Evolutionary conservation across 1,284 basidiomycete species (phyloP), one percentile per base, ranked within the genome.

Genomic region (Ustilago vetiveriae): DNA sequence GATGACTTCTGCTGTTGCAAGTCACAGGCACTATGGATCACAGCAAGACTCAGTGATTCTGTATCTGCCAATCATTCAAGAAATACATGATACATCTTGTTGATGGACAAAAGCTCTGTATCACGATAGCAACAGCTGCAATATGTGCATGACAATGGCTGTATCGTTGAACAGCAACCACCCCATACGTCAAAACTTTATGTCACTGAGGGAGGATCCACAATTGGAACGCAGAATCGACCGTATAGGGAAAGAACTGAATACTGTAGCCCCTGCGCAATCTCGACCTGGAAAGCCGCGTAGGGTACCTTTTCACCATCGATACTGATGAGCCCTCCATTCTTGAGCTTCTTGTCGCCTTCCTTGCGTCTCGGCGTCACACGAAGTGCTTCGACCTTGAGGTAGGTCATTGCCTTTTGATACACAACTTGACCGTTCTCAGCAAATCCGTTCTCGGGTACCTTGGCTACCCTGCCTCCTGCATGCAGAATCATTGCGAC

Each of bases 271-370:
- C 49, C 55, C n/a, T 55, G 52, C 13, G 67, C 56, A 17, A 92
- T 88, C 81, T 96, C 91, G 6, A 96, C 90, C 73, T 92, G 88
- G 81, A 90, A 94, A 53, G 89, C 87, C 72, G 89, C 86, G 74
- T 91, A 92, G 1, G 90, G 89, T 75, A 89, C 90, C 14, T 84
- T 82, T 83, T 98, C 94, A 16, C 94, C 94, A 77, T 98, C 94
- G 54, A 92, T 85, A 37, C 67, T 74, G 27, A 76, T 46, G 39
- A 62, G 40, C 4, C 69, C 67, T 1, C 66, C 69, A 10, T 49
- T 53, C 46, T 73, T 73, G 21, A 74, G 45, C 44, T 49, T 46
- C 38, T 49, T 64, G 43, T 79, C 67, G 14, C 75, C 76, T 38
- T 55, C 54, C 21, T 54, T 47, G 10, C 62, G 50, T 17, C 48